Evolutionary conservation across 305 asterid genomes (phyloP).

Genomic region (Lippia alba): DNA sequence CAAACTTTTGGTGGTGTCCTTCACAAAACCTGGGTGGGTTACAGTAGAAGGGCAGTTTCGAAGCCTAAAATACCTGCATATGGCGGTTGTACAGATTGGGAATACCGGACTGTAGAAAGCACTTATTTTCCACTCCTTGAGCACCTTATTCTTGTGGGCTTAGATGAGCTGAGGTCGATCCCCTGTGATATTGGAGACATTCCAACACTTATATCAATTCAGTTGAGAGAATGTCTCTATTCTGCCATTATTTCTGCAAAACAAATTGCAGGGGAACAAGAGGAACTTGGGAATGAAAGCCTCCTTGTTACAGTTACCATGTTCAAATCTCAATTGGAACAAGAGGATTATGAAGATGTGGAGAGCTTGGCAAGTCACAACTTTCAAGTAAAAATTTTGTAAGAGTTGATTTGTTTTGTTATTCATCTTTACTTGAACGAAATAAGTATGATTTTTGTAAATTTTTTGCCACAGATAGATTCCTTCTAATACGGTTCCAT

Average conservation of each 20-base stretch:
- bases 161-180: background rate
- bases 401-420: too few relatives aligned
- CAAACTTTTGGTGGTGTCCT: background rate
- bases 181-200: background rate
- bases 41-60: constrained; percentile 24
- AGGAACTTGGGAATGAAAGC: too few relatives aligned
- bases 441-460: too few relatives aligned
- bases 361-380: background rate
- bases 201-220: constrained; percentile 24
- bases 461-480: too few relatives aligned
- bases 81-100: background rate
- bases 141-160: constrained; percentile 2
- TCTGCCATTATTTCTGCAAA: constrained; percentile 19
- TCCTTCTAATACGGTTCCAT: too few relatives aligned
- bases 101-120: too few relatives aligned
- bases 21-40: constrained; percentile 14
- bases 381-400: background rate
- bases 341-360: background rate
- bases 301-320: too few relatives aligned
- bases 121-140: constrained; percentile 3
- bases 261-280: constrained; percentile 6
- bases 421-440: too few relatives aligned
- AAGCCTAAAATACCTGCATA: constrained; percentile 16
- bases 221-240: background rate
- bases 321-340: too few relatives aligned